Evolutionary conservation across 345 rosid genomes (phyloP).

Genomic region (Linum trigynum): DNA sequence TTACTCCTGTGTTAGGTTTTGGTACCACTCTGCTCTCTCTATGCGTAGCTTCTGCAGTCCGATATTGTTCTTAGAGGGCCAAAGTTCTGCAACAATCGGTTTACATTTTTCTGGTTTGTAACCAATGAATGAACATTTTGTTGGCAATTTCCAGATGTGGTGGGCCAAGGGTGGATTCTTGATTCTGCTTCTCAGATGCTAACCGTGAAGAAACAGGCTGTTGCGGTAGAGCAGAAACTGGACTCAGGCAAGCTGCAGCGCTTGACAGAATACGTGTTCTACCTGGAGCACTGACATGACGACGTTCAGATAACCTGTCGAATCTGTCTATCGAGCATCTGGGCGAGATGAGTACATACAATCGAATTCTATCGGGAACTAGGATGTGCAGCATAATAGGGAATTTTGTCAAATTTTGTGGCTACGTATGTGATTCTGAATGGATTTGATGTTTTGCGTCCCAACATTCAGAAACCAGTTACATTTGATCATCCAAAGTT

Average conservation of each 20-base stretch:
- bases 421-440: not conserved
- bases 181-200: constrained; percentile 60
- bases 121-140: not conserved
- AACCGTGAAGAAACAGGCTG: constrained; percentile 57
- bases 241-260: constrained; percentile 68
- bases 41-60: too few species aligned
- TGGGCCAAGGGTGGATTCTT: constrained; percentile 57
- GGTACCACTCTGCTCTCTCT: too few species aligned
- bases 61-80: too few species aligned
- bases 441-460: not conserved
- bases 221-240: constrained; percentile 51
- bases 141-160: constrained; percentile 41
- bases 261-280: constrained; percentile 74
- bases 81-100: too few species aligned
- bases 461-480: too few species aligned
- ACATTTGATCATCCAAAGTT: too few species aligned
- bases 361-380: not conserved
- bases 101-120: not conserved
- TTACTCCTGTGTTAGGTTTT: too few species aligned
- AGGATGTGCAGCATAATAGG: not conserved
- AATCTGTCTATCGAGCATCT: not conserved
- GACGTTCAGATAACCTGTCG: not conserved
- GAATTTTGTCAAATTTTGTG: not conserved
- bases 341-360: too few species aligned
- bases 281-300: constrained; percentile 48